These are phyloP conservation scores for Diplodia intermedia DNA, from an alignment of 2,329 filamentous ascomycete species.

Conservation along the genomic window DNA sequence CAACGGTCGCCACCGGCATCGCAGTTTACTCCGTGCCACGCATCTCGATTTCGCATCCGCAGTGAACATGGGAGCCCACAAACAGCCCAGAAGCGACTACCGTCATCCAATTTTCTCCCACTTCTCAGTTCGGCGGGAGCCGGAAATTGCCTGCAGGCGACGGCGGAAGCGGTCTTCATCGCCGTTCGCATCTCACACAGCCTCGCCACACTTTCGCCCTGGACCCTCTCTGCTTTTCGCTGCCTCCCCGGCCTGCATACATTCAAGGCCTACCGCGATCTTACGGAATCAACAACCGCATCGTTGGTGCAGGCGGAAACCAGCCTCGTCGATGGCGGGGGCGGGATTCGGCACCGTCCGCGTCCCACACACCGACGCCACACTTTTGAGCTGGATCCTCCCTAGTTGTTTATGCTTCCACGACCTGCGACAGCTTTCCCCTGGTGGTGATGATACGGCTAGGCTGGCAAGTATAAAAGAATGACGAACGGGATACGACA, in stretches of 20 bases:
- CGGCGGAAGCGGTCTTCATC: not conserved
- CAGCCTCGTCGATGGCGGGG: no score
- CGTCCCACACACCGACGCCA: no score
- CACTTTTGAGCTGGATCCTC: no score
- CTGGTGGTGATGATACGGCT: not conserved
- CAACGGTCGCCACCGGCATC: not conserved
- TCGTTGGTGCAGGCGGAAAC: no score
- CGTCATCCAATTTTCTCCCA: not conserved
- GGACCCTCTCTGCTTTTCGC: not conserved
- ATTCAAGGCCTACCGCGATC: not conserved
- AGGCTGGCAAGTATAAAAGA: not conserved
- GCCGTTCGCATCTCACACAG: not conserved
- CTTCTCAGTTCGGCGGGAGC: not conserved
- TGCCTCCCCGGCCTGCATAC: not conserved
- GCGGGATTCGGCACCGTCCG: no score
- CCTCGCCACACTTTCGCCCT: not conserved
- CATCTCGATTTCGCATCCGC: not conserved
- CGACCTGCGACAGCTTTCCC: not conserved
- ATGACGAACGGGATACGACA: not conserved
- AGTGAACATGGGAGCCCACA: not conserved
- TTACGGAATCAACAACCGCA: no score
- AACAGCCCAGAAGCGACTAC: not conserved
- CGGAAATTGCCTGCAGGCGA: not conserved
- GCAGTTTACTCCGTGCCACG: constrained; percentile 1
- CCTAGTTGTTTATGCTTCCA: no score